Conservation (phyloP, 208 protist species). For the Spongospora subterranea region DNA sequence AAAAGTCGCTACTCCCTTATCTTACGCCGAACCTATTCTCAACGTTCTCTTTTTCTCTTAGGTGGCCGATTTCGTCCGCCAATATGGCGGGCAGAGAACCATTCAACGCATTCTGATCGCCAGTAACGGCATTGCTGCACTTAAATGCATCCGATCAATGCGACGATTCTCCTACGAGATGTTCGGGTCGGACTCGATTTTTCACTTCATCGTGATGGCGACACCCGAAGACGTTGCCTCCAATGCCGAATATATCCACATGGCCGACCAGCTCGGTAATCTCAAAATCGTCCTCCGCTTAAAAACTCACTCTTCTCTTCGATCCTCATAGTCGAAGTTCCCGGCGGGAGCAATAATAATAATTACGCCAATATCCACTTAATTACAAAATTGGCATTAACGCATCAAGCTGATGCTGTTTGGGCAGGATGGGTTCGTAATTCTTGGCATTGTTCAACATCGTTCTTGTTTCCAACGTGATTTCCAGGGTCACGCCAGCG, state of each 20-base stretch:
- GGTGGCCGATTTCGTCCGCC: slow-evolving; percentile 54
- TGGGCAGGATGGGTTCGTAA: slow-evolving; percentile 96
- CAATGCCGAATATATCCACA: slow-evolving; percentile 95
- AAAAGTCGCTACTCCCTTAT: too few species aligned
- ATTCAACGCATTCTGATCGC: slow-evolving; percentile 91
- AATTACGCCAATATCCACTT: slow-evolving; percentile 98
- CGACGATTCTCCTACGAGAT: slow-evolving; percentile 91
- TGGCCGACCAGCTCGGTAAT: slow-evolving; percentile 86
- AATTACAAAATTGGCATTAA: slow-evolving; percentile 93
- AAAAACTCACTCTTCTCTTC: neutral
- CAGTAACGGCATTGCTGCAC: slow-evolving; percentile 97
- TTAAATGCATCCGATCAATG: slow-evolving; percentile 96
- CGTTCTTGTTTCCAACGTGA: neutral
- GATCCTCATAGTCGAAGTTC: slow-evolving; percentile 81
- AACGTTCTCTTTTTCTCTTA: too few species aligned
- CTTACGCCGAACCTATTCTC: too few species aligned
- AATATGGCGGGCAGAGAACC: slow-evolving; percentile 71
- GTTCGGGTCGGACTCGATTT: slow-evolving; percentile 88
- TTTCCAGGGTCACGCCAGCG: slow-evolving; percentile 89
- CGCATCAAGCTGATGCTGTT: slow-evolving; percentile 85
- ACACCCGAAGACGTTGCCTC: slow-evolving; percentile 93
- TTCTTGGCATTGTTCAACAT: neutral
- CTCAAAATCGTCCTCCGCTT: neutral
- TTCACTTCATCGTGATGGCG: slow-evolving; percentile 96
- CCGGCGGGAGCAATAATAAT: slow-evolving; percentile 94